These are phyloP conservation scores for Vigna mungo DNA, from an alignment of 306 rosid genomes.

Conservation along the genomic window DNA sequence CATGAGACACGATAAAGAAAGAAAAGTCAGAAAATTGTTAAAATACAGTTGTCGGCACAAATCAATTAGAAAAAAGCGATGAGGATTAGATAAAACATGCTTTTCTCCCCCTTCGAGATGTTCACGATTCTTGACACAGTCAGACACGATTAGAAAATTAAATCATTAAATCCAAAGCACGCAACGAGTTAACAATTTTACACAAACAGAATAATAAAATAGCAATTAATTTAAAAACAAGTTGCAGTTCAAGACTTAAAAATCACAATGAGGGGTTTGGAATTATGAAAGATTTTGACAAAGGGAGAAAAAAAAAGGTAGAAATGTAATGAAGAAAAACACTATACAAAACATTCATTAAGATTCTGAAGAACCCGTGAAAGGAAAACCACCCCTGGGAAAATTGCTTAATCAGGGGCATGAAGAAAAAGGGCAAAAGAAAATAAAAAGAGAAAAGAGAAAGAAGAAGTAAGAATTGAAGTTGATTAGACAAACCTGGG, in stretches of 20 bases:
- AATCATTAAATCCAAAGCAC: background rate
- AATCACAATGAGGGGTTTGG: background rate
- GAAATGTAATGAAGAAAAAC: background rate
- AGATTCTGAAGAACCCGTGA: background rate
- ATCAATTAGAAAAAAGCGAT: constrained; percentile 41
- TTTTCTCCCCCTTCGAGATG: constrained; percentile 32
- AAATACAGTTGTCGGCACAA: constrained; percentile 39
- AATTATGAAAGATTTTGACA: background rate
- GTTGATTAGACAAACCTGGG: constrained; percentile 66
- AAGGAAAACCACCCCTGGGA: background rate
- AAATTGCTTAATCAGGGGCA: background rate
- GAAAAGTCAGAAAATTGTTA: constrained; percentile 48
- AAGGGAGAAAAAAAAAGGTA: no score
- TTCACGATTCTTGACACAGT: constrained; percentile 13
- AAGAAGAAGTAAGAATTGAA: background rate
- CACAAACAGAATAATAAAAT: background rate
- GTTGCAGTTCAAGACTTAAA: background rate
- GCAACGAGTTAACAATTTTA: constrained; percentile 24
- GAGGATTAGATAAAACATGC: constrained; percentile 31
- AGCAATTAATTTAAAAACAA: constrained; percentile 26
- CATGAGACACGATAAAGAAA: background rate
- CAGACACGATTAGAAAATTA: background rate
- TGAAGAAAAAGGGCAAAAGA: background rate
- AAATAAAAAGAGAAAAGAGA: background rate
- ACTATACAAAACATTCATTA: background rate